Base-by-base conservation (phyloP, 2,329 filamentous ascomycete species). In the Aspergillus ochraceoroseus region DNA sequence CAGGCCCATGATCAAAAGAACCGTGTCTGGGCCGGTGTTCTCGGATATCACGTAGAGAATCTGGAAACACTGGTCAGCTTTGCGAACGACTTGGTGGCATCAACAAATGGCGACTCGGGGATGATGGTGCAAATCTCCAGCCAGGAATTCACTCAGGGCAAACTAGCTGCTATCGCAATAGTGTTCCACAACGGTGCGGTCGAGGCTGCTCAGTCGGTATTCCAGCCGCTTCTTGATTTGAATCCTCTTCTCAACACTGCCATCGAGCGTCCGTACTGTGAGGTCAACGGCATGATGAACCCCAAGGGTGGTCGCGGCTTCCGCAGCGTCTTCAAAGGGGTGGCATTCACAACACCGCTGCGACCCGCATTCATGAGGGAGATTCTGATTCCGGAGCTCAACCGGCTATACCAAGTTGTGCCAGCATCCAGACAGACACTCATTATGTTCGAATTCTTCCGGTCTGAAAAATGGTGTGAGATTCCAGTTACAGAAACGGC, bases 11-110 rank as follows among this genome's bases (percentile, higher is more conserved):
- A 41, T 17, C 30, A 64, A 1, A 62, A 65, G 43, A 47, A 55
- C 1, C 50, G 54, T 2, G 62, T 67, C 3, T 68, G 57, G 34
- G 53, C 59, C 0, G 65, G 65, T 0, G 34, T 64, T 2, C 41
- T 59, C 15, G 48, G 43, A 4, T 61, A 54, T 22, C 13, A 44
- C 0, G 38, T 56, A 0, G 46, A 54, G 3, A 49, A 56, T 13
- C 26, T 62, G 11, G 53, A 59, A 18, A 5, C 7, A 1, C 43
- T 61, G 2, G 37, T 61, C 17, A 17, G 32, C 2, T 47, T 49
- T 26, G 43, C 32, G 3, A 49, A 49, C 23, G n/a, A 17, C 1
- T 36, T 51, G 7, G 32, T 43, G 18, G 22, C 19, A 15, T 32
- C 5, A 12, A 44, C 35, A 2, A 22, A 43, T n/a, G 43, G 45